Conservation (phyloP, 805 yeast genomes). For the Pachysolen tannophilus region DNA sequence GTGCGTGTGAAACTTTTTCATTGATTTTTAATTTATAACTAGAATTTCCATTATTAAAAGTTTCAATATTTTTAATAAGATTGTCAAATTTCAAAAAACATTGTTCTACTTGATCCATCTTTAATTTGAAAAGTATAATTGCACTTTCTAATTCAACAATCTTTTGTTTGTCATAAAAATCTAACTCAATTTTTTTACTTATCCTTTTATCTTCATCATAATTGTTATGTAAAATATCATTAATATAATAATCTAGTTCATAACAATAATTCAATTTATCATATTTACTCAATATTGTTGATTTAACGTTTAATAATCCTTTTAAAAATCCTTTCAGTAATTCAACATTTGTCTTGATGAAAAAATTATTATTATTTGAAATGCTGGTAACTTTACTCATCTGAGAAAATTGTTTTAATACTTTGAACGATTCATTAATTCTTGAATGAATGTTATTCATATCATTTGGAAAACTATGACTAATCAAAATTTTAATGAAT, state of each 20-base stretch:
- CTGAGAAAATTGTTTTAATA: slow-evolving; percentile 1
- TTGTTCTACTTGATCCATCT: not conserved
- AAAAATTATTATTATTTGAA: too few relatives aligned
- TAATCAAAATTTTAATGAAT: slow-evolving; percentile 4
- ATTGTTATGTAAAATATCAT: not conserved
- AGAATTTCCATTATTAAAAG: not conserved
- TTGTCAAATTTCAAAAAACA: not conserved
- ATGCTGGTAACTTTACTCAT: not conserved
- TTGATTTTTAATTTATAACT: not conserved
- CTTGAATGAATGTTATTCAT: not conserved
- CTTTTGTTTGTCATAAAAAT: not conserved
- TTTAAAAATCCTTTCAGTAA: slow-evolving; percentile 3
- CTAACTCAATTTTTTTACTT: too few relatives aligned
- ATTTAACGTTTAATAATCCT: slow-evolving; percentile 1
- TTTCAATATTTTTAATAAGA: not conserved
- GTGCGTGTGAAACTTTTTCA: not conserved
- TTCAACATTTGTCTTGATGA: not conserved
- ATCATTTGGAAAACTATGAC: not conserved
- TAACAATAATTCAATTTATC: slow-evolving; percentile 1
- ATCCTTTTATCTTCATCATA: slow-evolving; percentile 9
- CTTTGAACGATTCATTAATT: slow-evolving; percentile 3
- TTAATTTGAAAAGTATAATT: not conserved
- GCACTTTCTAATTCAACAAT: not conserved
- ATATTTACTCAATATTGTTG: too few relatives aligned
- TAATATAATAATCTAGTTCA: not conserved